Evolutionary conservation across 2,329 filamentous ascomycete genomes (phyloP).

Genomic region (Helotiales sp.): DNA sequence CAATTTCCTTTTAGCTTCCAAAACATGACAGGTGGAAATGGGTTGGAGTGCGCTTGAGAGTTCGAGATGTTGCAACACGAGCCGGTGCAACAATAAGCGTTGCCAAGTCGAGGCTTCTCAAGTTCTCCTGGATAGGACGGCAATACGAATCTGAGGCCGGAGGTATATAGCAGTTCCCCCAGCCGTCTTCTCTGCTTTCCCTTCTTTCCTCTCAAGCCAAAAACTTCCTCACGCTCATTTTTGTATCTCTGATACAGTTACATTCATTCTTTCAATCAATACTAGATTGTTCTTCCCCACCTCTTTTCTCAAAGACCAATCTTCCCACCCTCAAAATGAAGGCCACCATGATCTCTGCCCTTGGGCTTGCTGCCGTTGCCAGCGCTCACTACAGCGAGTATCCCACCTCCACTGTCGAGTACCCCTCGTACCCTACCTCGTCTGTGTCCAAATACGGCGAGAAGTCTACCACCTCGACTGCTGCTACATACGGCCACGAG

Average conservation of each 20-base stretch:
- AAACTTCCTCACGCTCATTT: constrained; percentile 22
- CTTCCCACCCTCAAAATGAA: constrained; percentile 20
- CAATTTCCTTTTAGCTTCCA: constrained; percentile 15
- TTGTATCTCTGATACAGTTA: constrained; percentile 20
- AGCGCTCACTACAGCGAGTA: constrained; percentile 1
- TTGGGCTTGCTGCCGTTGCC: constrained; percentile 14
- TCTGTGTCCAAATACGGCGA: too few species aligned
- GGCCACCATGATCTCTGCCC: constrained; percentile 17
- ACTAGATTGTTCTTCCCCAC: constrained; percentile 5
- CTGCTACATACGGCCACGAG: too few species aligned
- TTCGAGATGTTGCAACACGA: not conserved
- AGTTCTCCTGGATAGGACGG: constrained; percentile 16
- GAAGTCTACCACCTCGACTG: too few species aligned
- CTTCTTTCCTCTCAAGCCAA: constrained; percentile 7
- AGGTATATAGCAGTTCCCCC: constrained; percentile 16
- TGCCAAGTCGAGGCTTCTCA: not conserved
- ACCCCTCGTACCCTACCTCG: too few species aligned
- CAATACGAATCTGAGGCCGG: constrained; percentile 8
- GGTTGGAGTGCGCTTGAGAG: not conserved
- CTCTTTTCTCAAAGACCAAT: constrained; percentile 6
- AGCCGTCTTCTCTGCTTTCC: not conserved
- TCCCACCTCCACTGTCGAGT: too few species aligned
- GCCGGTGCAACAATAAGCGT: not conserved
- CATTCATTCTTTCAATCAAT: constrained; percentile 15
- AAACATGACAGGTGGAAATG: not conserved